Evolutionary conservation across 441 rosid species (phyloP).

Genomic region (Syzygium syzygioides): DNA sequence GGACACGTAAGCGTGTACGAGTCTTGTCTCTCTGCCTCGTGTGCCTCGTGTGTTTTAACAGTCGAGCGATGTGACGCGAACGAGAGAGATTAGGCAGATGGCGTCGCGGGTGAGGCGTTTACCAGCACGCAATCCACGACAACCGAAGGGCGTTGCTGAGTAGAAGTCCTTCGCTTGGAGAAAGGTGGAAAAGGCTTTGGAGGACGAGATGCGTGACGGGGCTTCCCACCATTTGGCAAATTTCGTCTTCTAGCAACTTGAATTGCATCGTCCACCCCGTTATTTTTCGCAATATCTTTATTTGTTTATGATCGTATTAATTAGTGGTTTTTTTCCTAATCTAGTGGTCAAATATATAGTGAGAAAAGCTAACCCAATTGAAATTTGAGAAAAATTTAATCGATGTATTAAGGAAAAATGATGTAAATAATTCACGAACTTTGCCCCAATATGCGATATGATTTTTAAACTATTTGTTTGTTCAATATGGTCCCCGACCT

Average conservation of each 20-base stretch:
- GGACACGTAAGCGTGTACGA: not conserved
- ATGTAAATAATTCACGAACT: accelerated
- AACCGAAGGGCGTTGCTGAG: not conserved
- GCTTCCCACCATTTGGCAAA: not conserved
- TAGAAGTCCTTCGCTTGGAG: not conserved
- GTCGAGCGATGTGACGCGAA: not conserved
- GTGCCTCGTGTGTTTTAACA: not conserved
- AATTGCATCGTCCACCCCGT: not conserved
- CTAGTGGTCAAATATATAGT: not conserved
- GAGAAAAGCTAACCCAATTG: not conserved
- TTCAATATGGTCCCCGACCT: accelerated
- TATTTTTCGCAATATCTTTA: not conserved
- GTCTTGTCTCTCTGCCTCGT: not conserved
- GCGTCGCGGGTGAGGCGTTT: not conserved
- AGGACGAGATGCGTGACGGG: not conserved
- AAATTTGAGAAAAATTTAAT: not conserved
- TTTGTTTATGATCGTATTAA: not conserved
- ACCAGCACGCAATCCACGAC: not conserved
- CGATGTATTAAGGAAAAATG: too few species aligned
- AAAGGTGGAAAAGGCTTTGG: not conserved
- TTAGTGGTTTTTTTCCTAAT: not conserved
- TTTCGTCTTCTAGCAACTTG: not conserved
- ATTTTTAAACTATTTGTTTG: too few species aligned
- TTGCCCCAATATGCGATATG: accelerated
- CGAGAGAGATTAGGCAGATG: not conserved